Evolutionary conservation across 2,329 filamentous ascomycete species (phyloP).

Genomic region (Knufia fluminis): DNA sequence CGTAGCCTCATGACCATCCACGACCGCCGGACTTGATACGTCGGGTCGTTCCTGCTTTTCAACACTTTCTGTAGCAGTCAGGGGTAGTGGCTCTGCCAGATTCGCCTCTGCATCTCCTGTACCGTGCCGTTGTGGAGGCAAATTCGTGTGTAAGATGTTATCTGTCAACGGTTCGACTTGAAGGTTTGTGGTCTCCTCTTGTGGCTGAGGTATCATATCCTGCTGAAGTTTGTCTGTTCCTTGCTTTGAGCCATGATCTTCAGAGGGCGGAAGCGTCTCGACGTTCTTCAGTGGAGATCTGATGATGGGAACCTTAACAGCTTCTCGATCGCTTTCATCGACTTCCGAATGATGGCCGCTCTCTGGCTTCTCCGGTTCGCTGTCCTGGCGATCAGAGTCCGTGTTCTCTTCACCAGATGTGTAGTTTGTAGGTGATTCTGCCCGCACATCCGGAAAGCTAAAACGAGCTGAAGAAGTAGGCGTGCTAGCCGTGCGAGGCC

Average conservation of each 20-base stretch:
- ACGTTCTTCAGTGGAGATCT: conserved; percentile 5
- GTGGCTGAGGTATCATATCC: background rate
- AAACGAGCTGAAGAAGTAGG: background rate
- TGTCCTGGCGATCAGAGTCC: conserved; percentile 8
- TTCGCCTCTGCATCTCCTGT: background rate
- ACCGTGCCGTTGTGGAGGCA: too few species aligned
- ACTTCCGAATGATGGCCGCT: conserved; percentile 5
- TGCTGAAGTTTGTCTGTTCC: background rate
- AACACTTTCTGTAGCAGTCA: too few species aligned
- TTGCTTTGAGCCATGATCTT: background rate
- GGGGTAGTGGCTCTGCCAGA: too few species aligned
- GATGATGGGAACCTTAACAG: background rate
- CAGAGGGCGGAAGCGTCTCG: background rate
- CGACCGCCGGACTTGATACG: too few species aligned
- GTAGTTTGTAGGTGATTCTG: conserved; percentile 5
- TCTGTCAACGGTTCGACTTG: too few species aligned
- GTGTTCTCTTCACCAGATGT: conserved; percentile 8
- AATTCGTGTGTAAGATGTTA: too few species aligned
- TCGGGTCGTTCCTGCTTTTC: too few species aligned
- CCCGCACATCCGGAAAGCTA: conserved; percentile 6
- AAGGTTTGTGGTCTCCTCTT: background rate
- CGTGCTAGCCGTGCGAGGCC: conserved; percentile 8
- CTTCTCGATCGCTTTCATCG: conserved; percentile 6
- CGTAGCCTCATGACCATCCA: too few species aligned
- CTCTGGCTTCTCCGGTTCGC: conserved; percentile 1